Conservation (phyloP, 2,329 filamentous ascomycete species). For the Colletotrichum neosansevieriae region DNA sequence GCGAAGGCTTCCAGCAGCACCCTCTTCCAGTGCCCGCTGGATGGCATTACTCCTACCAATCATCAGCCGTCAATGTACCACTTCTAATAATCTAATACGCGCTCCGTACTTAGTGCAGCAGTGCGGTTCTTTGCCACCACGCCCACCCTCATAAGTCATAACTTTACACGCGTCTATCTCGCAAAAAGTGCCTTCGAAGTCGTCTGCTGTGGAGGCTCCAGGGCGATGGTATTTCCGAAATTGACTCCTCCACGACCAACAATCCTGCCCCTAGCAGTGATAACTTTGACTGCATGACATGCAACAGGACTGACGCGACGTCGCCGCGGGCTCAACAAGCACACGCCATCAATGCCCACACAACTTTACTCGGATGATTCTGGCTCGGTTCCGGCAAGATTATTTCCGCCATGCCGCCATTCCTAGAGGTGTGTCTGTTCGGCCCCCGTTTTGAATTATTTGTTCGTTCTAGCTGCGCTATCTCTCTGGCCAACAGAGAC, state of each 20-base stretch:
- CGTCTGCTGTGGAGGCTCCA: neutral
- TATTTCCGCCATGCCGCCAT: too few species aligned
- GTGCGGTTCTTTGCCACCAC: constrained; percentile 26
- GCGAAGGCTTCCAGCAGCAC: constrained; percentile 2
- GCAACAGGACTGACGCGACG: neutral
- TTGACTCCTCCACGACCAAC: neutral
- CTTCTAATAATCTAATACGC: neutral
- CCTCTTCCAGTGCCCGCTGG: neutral
- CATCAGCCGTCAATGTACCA: neutral
- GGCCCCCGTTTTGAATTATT: neutral
- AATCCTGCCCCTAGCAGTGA: neutral
- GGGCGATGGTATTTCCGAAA: neutral
- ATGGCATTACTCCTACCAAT: constrained; percentile 10
- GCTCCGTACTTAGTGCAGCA: neutral
- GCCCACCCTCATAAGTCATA: constrained; percentile 1
- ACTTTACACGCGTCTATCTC: neutral
- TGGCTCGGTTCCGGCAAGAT: too few species aligned
- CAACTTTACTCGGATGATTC: too few species aligned
- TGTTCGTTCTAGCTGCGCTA: too few species aligned
- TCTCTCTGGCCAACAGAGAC: too few species aligned
- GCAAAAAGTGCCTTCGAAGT: constrained; percentile 11
- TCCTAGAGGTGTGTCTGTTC: neutral
- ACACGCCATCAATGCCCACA: neutral
- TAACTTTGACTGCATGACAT: constrained; percentile 7
- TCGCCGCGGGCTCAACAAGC: neutral